Evolutionary conservation across 495 filamentous ascomycete species (phyloP).

Genomic region (Xylaria scruposa): DNA sequence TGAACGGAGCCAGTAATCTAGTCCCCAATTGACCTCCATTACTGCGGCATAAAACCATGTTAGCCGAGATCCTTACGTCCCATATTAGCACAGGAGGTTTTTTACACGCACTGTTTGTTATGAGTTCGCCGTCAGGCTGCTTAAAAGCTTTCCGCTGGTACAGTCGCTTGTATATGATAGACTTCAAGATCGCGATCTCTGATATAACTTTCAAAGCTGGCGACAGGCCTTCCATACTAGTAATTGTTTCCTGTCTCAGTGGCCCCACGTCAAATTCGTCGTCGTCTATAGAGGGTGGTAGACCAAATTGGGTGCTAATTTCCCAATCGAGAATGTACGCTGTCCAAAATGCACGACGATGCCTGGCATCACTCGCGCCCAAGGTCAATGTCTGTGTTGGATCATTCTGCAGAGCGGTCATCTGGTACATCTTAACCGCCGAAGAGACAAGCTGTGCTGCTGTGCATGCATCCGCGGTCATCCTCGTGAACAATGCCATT

Average conservation of each 20-base stretch:
- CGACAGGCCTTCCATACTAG: neutral
- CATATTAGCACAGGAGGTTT: neutral
- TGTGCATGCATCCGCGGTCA: slow-evolving; percentile 9
- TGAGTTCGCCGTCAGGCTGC: neutral
- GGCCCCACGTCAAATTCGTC: slow-evolving; percentile 1
- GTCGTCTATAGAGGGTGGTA: neutral
- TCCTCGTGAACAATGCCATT: slow-evolving; percentile 19
- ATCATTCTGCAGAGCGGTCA: slow-evolving; percentile 1
- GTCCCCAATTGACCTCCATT: neutral
- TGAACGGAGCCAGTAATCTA: neutral
- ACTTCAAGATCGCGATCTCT: slow-evolving; percentile 12
- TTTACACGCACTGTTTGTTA: neutral
- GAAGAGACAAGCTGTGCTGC: slow-evolving; percentile 12
- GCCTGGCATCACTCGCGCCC: neutral
- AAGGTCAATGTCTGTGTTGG: neutral
- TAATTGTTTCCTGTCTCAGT: neutral
- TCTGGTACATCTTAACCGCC: neutral
- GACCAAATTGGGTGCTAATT: slow-evolving; percentile 3
- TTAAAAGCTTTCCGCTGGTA: slow-evolving; percentile 9
- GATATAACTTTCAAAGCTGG: neutral
- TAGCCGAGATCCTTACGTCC: neutral
- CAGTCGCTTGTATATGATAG: slow-evolving; percentile 5
- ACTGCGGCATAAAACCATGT: neutral
- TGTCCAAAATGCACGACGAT: slow-evolving; percentile 21
- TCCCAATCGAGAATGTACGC: slow-evolving; percentile 10